Evolutionary conservation across 306 rosid species (phyloP), one percentile per base, ranked within the genome.

Genomic region (Dryas drummondii): DNA sequence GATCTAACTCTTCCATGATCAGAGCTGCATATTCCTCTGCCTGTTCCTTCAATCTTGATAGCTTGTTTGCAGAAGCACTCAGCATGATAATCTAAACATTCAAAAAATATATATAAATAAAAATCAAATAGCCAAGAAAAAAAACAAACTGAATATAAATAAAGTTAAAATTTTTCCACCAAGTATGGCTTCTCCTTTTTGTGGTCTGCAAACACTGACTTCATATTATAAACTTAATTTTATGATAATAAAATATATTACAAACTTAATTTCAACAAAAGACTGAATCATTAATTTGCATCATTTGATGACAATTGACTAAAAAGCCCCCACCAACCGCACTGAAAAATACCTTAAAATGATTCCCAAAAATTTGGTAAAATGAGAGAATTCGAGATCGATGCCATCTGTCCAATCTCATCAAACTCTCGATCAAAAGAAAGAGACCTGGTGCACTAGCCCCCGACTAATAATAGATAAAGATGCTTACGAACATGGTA

Each of bases 21-120:
- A 94, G 80, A 75, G 99, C 98, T 72, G 99, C 99, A 83, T 94
- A 94, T 86, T 94, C 99, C 83, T 92, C 99, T n/a, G 99, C 99
- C 71, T 94, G 99, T 80, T 92, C 99, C 85, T 94, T 90, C 85
- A 94, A 78, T 86, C 98, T 90, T 41, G 93, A 87, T 81, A 94
- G 85, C 83, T 89, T 94, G 87, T 94, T 94, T 73, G 99, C 98
- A 17, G 92, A 92, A 55, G 99, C 99, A 70, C 99, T 94, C 79
- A 92, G 83, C 99, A 90, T 89, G 48, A 94, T 94, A 51, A 94
- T 92, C 99, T 94, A 80, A 16, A 37, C 80, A 76, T 66, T 78
- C 70, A 63, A 79, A 27, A 15, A 41, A 79, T 73, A 74, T 49
- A 37, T 6, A 13, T 4, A 15, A n/a, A 60, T 11, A 4, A 16